These are phyloP conservation scores for Cadophora malorum DNA, from an alignment of 2,329 filamentous ascomycete genomes.

Conservation along the genomic window DNA sequence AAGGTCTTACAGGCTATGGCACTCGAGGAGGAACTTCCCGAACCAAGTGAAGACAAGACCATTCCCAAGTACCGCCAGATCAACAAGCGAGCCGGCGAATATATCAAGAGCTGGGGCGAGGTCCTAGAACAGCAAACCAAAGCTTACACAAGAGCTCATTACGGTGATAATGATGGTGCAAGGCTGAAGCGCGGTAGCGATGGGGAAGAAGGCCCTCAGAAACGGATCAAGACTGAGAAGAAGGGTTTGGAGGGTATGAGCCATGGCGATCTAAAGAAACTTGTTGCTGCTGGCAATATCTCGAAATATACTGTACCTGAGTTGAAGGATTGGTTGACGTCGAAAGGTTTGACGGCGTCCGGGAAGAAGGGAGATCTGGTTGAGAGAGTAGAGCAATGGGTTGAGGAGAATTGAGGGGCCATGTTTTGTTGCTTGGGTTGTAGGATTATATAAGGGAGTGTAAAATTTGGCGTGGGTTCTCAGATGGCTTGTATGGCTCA, in stretches of 20 bases:
- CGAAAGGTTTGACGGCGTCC: constrained; percentile 33
- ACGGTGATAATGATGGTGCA: constrained; percentile 25
- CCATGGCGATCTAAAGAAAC: constrained; percentile 34
- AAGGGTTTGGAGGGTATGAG: constrained; percentile 32
- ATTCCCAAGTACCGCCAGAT: constrained; percentile 87
- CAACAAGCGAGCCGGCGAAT: constrained; percentile 77
- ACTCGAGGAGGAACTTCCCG: constrained; percentile 86
- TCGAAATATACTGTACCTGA: constrained; percentile 36
- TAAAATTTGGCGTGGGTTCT: not conserved
- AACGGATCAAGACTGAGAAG: constrained; percentile 33
- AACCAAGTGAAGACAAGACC: constrained; percentile 75
- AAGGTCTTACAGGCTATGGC: constrained; percentile 90
- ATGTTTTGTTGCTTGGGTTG: not conserved
- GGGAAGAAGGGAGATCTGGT: constrained; percentile 42
- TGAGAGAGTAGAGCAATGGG: constrained; percentile 39
- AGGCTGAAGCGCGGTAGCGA: constrained; percentile 54
- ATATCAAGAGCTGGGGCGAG: constrained; percentile 78
- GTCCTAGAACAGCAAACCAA: constrained; percentile 61
- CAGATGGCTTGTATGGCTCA: not conserved
- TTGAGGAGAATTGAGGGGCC: constrained; percentile 33
- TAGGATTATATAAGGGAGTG: constrained; percentile 14
- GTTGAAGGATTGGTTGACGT: constrained; percentile 36
- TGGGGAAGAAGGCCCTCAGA: constrained; percentile 41
- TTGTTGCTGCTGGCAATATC: constrained; percentile 28
- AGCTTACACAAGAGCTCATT: constrained; percentile 23